These are phyloP conservation scores for Filosporella fistucella DNA, from an alignment of 495 filamentous ascomycete genomes.

Conservation along the genomic window DNA sequence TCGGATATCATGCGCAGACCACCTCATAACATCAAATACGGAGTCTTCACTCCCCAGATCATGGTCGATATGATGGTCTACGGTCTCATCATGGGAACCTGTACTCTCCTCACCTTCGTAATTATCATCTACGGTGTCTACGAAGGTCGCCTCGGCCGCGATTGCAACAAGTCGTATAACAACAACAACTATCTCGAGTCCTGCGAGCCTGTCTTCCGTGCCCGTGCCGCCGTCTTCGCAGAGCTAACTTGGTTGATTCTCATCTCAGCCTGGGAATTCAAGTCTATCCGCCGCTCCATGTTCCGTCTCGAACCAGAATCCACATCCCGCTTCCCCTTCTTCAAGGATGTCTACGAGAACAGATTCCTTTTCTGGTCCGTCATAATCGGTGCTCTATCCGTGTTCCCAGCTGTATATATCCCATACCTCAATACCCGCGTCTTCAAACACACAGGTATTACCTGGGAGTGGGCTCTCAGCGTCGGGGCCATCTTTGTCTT, in stretches of 20 bases:
- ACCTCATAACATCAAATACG: slow-evolving; percentile 56
- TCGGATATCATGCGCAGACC: slow-evolving; percentile 62
- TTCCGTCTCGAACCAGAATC: slow-evolving; percentile 55
- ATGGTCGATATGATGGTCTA: slow-evolving; percentile 70
- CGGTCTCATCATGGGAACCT: slow-evolving; percentile 58
- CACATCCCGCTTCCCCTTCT: slow-evolving; percentile 42
- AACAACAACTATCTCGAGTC: slow-evolving; percentile 20
- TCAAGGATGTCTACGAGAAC: slow-evolving; percentile 59
- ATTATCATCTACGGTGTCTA: slow-evolving; percentile 58
- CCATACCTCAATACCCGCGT: slow-evolving; percentile 60
- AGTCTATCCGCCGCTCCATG: slow-evolving; percentile 54
- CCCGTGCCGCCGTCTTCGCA: slow-evolving; percentile 67
- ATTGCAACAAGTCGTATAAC: slow-evolving; percentile 56
- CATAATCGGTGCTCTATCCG: slow-evolving; percentile 56
- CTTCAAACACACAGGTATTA: slow-evolving; percentile 65
- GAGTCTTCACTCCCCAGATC: slow-evolving; percentile 65
- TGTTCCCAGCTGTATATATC: slow-evolving; percentile 69
- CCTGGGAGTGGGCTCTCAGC: slow-evolving; percentile 63
- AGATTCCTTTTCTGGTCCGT: slow-evolving; percentile 69
- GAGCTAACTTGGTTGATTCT: slow-evolving; percentile 65
- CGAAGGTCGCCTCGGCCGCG: slow-evolving; percentile 53
- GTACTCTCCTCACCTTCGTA: slow-evolving; percentile 59
- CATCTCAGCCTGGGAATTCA: slow-evolving; percentile 67
- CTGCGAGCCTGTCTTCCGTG: slow-evolving; percentile 63
- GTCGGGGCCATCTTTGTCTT: slow-evolving; percentile 53